Base-by-base conservation (phyloP, 129 eudicot genomes). In the Gnaphalium uliginosum region DNA sequence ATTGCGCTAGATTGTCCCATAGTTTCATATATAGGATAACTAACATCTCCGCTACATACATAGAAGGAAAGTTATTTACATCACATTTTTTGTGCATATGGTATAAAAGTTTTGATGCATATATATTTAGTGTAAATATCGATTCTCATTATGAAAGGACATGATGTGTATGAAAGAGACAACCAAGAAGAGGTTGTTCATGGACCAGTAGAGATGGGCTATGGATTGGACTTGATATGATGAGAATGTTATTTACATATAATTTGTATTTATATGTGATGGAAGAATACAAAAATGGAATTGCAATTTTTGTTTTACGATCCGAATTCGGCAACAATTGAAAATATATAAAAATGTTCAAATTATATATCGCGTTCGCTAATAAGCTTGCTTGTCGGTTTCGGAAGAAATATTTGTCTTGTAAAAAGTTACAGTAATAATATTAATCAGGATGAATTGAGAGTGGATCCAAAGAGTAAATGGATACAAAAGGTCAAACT, bases 401-500 rank as follows among this genome's bases (percentile, higher is more conserved):
- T n/a, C n/a, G n/a, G 9, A 62, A 61, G 8, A 53, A 17, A 53
- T 53, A 18, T 17, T 17, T 17, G 24, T 53, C 21, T n/a, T 62
- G 13, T 58, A 9, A 58, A 25, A 56, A n/a, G n/a, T n/a, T n/a
- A n/a, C n/a, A n/a, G n/a, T n/a, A 26, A 61, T 24, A 23, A 27
- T 60, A 22, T 60, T 61, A 26, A 26, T 61, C 37, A 61, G 14
- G 35, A 61, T 26, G 1, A 26, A 15, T 62, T 29, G 68, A 63
- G 23, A 17, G 9, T 48, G 71, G 33, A 74, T 27, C 6, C 53
- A 37, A 33, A 37, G 11, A 57, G 25, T 17, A 18, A 18, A 57
- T 8, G 17, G 23, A 30, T 63, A 1, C 14, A 14, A 66, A 75
- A 72, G 50, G 66, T 68, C 70, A 39, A 83, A 74, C 58, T 75